These are phyloP conservation scores for Alternaria sp. DNA, from an alignment of 2,329 filamentous ascomycete genomes.

Conservation along the genomic window DNA sequence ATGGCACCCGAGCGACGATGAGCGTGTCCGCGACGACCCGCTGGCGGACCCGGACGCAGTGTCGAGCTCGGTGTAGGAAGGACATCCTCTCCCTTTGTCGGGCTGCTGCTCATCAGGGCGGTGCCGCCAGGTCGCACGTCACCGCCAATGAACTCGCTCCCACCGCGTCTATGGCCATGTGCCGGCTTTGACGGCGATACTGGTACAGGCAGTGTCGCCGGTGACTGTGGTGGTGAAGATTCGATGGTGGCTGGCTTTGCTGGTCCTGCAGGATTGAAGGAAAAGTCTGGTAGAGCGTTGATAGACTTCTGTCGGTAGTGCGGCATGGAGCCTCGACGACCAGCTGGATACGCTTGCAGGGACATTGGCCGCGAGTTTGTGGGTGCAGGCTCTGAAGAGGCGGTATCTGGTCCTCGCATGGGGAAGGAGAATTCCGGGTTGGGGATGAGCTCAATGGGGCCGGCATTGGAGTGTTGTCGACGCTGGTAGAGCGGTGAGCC, in stretches of 20 bases:
- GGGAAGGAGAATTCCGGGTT: conserved; percentile 59
- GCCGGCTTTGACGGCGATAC: conserved; percentile 60
- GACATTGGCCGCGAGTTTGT: conserved; percentile 47
- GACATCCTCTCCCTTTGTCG: conserved; percentile 68
- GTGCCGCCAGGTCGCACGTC: conserved; percentile 60
- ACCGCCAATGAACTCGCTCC: conserved; percentile 86
- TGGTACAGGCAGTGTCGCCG: conserved; percentile 45
- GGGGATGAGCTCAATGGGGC: conserved; percentile 52
- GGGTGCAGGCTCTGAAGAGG: conserved; percentile 38
- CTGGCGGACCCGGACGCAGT: conserved; percentile 56
- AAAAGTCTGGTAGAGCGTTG: conserved; percentile 55
- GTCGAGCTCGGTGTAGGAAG: conserved; percentile 63
- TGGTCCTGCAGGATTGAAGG: conserved; percentile 55
- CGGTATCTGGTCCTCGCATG: conserved; percentile 41
- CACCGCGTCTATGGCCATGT: conserved; percentile 73
- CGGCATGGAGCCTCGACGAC: conserved; percentile 42
- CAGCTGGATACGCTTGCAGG: conserved; percentile 43
- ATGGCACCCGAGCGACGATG: conserved; percentile 83
- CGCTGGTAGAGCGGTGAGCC: conserved; percentile 49
- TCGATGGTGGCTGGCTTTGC: conserved; percentile 35
- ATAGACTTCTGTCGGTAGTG: conserved; percentile 50
- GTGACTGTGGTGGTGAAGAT: conserved; percentile 48
- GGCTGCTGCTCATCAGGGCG: conserved; percentile 70
- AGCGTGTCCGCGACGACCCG: conserved; percentile 70
- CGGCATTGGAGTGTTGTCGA: conserved; percentile 39